phyloP scores from a whole-genome alignment of 2,329 filamentous ascomycete genomes.

The Periconia sp. region DNA sequence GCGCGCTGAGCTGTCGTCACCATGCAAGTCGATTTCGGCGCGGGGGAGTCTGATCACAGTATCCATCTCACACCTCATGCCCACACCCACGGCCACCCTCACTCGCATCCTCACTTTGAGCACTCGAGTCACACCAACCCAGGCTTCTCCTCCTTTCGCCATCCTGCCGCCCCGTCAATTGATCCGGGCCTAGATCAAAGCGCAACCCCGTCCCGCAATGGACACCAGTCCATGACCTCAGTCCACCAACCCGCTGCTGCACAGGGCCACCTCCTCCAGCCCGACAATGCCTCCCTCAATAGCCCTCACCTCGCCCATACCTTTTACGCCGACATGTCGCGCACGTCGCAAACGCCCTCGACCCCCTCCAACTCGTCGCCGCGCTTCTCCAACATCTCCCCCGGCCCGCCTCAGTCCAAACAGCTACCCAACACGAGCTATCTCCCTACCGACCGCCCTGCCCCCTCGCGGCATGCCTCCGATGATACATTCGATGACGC shows the following conservation, averaged over 20 bases:
- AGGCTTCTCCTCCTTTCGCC: constrained; percentile 38
- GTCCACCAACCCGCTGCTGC: constrained; percentile 20
- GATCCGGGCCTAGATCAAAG: constrained; percentile 40
- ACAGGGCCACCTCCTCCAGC: constrained; percentile 36
- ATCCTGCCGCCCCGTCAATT: constrained; percentile 38
- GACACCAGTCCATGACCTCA: constrained; percentile 36
- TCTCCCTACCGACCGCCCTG: constrained; percentile 51
- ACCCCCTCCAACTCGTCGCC: constrained; percentile 42
- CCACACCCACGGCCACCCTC: constrained; percentile 27
- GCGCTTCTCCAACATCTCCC: constrained; percentile 41
- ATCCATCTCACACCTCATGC: constrained; percentile 27
- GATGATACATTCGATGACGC: constrained; percentile 75
- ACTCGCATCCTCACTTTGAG: constrained; percentile 26
- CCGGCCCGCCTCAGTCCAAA: constrained; percentile 34
- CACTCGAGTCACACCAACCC: constrained; percentile 30
- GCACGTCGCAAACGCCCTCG: constrained; percentile 39
- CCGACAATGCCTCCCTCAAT: constrained; percentile 36
- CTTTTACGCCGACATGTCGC: constrained; percentile 43
- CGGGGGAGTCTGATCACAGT: constrained; percentile 35
- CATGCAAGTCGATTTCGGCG: constrained; percentile 44
- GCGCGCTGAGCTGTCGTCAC: constrained; percentile 25
- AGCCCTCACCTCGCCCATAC: constrained; percentile 31
- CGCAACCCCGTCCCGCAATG: constrained; percentile 36
- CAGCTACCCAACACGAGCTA: constrained; percentile 28
- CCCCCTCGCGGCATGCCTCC: constrained; percentile 70